These are phyloP conservation scores for Amanita rimosa DNA, from an alignment of 768 basidiomycete genomes.

Conservation along the genomic window DNA sequence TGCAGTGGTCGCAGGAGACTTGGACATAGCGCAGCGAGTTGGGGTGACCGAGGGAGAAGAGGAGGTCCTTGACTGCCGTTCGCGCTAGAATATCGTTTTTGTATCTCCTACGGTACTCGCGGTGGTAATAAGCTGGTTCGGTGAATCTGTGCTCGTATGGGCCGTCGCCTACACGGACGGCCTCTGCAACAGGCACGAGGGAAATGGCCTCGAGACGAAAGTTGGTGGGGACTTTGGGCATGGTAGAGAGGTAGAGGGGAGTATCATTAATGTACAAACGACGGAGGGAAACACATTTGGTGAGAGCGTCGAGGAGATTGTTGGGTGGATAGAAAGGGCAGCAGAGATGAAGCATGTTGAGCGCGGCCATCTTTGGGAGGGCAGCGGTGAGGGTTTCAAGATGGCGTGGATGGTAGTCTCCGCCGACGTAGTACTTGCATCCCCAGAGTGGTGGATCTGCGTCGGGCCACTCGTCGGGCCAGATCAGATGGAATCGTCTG, in stretches of 20 bases:
- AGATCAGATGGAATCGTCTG: constrained; percentile 26
- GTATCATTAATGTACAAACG: constrained; percentile 28
- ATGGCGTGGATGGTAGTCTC: constrained; percentile 23
- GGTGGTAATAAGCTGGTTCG: constrained; percentile 22
- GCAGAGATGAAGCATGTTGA: constrained; percentile 23
- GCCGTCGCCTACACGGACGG: constrained; percentile 29
- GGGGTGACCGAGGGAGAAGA: constrained; percentile 21
- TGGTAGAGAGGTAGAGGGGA: constrained; percentile 23
- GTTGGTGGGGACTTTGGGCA: constrained; percentile 18
- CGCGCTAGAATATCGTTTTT: constrained; percentile 22
- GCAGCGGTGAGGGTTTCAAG: constrained; percentile 24
- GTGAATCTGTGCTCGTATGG: constrained; percentile 24
- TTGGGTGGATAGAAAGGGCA: constrained; percentile 30
- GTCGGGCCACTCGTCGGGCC: constrained; percentile 36
- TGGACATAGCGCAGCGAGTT: constrained; percentile 22
- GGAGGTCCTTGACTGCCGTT: constrained; percentile 17
- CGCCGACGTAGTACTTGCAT: constrained; percentile 20
- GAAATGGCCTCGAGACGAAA: constrained; percentile 23
- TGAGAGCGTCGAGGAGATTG: constrained; percentile 23
- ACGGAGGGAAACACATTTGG: constrained; percentile 22
- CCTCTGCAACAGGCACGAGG: constrained; percentile 28
- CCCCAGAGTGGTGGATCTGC: constrained; percentile 28
- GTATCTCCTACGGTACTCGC: constrained; percentile 28
- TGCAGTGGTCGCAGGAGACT: constrained; percentile 25
- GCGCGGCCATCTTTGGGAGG: constrained; percentile 23